Evolutionary conservation across 2,329 filamentous ascomycete species (phyloP).

Genomic region (Aspergillus fijiensis): DNA sequence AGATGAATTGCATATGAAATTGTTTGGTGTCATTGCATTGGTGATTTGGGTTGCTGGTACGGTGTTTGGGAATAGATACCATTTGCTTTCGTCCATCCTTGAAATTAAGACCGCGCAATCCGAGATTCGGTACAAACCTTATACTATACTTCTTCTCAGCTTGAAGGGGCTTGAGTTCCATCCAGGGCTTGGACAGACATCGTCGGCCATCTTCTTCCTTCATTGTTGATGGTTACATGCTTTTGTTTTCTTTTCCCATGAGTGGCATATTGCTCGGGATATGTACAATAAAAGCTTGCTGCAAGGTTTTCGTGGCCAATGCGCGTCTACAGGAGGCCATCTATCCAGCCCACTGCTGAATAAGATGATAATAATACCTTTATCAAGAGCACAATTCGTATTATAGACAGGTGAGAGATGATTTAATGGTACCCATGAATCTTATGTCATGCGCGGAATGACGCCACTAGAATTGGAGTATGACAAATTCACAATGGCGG

Average conservation of each 20-base stretch:
- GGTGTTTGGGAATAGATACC: slow-evolving; percentile 35
- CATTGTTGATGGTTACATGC: slow-evolving; percentile 11
- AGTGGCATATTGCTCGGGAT: slow-evolving; percentile 23
- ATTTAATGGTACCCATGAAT: neutral
- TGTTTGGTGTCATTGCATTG: slow-evolving; percentile 16
- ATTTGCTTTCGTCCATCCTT: slow-evolving; percentile 21
- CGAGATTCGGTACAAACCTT: slow-evolving; percentile 2
- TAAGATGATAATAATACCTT: neutral
- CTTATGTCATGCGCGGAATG: slow-evolving; percentile 9
- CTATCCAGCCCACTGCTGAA: neutral
- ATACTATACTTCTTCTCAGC: slow-evolving; percentile 3
- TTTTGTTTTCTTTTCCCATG: slow-evolving; percentile 12
- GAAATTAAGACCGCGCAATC: slow-evolving; percentile 18
- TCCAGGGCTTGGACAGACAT: slow-evolving; percentile 14
- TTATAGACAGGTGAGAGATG: neutral
- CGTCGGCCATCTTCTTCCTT: slow-evolving; percentile 8
- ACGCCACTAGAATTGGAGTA: slow-evolving; percentile 2
- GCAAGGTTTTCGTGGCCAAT: neutral
- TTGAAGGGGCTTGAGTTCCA: slow-evolving; percentile 6
- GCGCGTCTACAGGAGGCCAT: neutral
- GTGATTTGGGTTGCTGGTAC: slow-evolving; percentile 22
- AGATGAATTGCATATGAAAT: slow-evolving; percentile 10
- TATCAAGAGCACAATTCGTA: neutral
- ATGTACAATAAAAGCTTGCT: slow-evolving; percentile 31
- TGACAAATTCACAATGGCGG: slow-evolving; percentile 3